Base-by-base conservation (phyloP, 306 rosid species). In the Vicia faba region DNA sequence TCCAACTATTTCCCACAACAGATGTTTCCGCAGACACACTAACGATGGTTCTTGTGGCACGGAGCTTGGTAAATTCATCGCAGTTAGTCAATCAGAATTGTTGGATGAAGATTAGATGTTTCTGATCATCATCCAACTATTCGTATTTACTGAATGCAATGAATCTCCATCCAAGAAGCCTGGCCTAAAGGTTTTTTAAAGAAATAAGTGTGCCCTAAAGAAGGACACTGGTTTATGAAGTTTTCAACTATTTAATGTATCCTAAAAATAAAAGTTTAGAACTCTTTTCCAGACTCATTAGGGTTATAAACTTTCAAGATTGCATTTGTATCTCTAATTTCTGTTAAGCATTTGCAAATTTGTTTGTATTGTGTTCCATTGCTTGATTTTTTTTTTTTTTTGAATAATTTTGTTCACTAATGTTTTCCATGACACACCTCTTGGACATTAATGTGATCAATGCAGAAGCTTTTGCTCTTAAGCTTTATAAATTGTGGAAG, bases 11-110 rank as follows among this genome's bases (percentile, higher is more conserved):
- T 80, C 26, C 57, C 84, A 9, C 81, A 79, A 14, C 84, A 82
- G 5, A 76, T 82, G 80, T 86, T 81, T 76, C 83, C 85, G n/a
- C 85, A 80, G 61, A 28, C 83, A 66, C 39, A 58, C 78, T 79
- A 39, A 13, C 29, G 1, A 44, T 25, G 77, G 65, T 81, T 48
- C 83, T 4, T 38, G 11, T 16, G 56, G 19, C 13, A 51, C 13
- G 11, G 55, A 25, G 44, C 56, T 67, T 43, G 33, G 33, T n/a
- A 53, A 55, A 3, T 2, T 55, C 38, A 25, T 55, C 1, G 36
- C 61, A 26, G 38, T 55, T 5, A 0, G 33, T 8, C 4, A 7
- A 49, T 11, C 48, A 18, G 7, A 50, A 11, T 39, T 53, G 31
- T 53, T 11, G 33, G 59, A 53, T 5, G 35, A 53, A 11, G 33